phyloP scores from a whole-genome alignment of 2,329 filamentous ascomycete genomes.

The Fusarium sp. region DNA sequence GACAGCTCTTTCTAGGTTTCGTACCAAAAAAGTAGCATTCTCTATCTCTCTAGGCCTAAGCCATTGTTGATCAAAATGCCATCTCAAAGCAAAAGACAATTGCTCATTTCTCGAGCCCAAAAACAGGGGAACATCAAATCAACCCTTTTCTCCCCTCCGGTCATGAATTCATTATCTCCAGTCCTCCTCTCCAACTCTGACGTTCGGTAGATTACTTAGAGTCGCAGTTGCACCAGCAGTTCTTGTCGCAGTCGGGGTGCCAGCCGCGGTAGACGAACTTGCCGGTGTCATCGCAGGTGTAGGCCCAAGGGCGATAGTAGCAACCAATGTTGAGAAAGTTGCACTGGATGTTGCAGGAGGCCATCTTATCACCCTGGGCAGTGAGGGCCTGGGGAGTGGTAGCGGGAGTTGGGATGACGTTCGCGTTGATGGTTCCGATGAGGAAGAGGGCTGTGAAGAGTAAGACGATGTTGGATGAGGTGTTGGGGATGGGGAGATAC shows the following conservation, averaged over 20 bases:
- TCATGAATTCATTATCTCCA: background rate
- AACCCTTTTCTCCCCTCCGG: background rate
- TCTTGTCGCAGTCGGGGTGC: slow-evolving; percentile 13
- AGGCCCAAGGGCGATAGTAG: slow-evolving; percentile 13
- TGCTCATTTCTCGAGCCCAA: background rate
- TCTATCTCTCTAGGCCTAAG: background rate
- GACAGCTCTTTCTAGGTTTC: fast-evolving
- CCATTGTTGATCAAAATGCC: background rate
- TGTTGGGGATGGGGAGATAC: background rate
- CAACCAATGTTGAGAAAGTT: slow-evolving; percentile 4
- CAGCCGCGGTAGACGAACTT: background rate
- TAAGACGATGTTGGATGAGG: background rate
- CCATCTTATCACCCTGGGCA: background rate
- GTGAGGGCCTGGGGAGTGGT: background rate
- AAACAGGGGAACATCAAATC: background rate
- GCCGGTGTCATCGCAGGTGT: slow-evolving; percentile 6
- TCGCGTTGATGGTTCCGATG: background rate
- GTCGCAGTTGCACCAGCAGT: slow-evolving; percentile 17
- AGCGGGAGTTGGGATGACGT: background rate
- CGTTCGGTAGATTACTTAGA: background rate
- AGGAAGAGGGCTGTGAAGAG: background rate
- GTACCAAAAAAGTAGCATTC: background rate
- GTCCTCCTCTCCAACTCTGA: background rate
- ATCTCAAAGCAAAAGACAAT: background rate
- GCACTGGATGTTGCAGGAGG: background rate